A percentile compares a stretch with the other conserved stretches of the same genome.
phyloP scores from a whole-genome alignment of 2,329 filamentous ascomycete genomes.

The Colletotrichum endophyticum region DNA sequence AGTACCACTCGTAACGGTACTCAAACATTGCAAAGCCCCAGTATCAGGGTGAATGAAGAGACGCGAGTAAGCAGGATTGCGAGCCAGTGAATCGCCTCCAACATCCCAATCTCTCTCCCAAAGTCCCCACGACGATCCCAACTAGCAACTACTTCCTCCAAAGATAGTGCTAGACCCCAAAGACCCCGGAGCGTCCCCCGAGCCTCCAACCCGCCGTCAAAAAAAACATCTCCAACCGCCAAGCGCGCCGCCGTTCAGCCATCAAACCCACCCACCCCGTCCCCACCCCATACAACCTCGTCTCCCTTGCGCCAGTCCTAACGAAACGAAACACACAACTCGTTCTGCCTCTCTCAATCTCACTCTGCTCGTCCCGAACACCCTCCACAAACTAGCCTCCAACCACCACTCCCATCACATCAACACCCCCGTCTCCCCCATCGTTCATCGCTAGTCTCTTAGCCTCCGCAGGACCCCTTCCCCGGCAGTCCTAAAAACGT shows the following conservation, averaged over 20 bases:
- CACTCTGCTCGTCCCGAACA: not conserved
- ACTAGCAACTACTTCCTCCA: not conserved
- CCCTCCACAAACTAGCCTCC: not conserved
- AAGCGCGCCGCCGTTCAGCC: not conserved
- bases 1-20: not conserved
- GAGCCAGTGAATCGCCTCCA: not conserved
- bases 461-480: conserved; percentile 1
- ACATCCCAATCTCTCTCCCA: not conserved
- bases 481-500: not conserved
- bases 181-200: not conserved
- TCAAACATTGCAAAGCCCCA: not conserved
- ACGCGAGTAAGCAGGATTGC: not conserved
- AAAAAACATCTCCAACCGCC: not conserved
- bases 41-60: not conserved
- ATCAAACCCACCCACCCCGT: not conserved
- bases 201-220: not conserved
- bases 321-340: not conserved
- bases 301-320: not conserved
- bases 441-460: not conserved
- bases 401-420: not conserved
- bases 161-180: not conserved
- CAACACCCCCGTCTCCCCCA: not conserved
- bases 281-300: not conserved
- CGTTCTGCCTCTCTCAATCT: not conserved
- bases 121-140: not conserved